Evolutionary conservation across 2,329 filamentous ascomycete species (phyloP).

Genomic region (Shiraia sp.): DNA sequence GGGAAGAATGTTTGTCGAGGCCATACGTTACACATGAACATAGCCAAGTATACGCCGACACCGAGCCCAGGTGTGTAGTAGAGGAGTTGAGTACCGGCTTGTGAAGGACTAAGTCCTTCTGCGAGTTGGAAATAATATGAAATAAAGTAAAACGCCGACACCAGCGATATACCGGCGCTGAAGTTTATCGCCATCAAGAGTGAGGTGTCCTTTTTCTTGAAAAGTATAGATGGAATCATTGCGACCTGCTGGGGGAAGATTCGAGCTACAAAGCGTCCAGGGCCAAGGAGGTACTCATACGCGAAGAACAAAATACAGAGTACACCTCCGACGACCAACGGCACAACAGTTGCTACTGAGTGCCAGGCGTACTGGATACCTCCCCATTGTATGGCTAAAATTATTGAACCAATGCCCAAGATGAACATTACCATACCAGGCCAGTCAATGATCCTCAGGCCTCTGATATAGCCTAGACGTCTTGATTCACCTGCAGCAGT

Average conservation of each 20-base stretch:
- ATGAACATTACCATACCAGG: constrained; percentile 40
- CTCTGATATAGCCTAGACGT: constrained; percentile 39
- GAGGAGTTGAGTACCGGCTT: constrained; percentile 55
- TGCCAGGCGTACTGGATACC: constrained; percentile 62
- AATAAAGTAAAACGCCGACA: constrained; percentile 68
- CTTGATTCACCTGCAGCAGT: constrained; percentile 33
- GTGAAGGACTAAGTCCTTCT: constrained; percentile 54
- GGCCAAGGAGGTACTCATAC: constrained; percentile 59
- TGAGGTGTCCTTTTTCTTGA: constrained; percentile 61
- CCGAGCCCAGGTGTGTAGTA: constrained; percentile 68
- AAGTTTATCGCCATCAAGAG: constrained; percentile 68
- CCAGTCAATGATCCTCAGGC: constrained; percentile 52
- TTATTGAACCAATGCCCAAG: constrained; percentile 37
- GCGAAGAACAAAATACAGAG: constrained; percentile 55
- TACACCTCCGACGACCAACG: constrained; percentile 56
- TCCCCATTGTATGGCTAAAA: constrained; percentile 56
- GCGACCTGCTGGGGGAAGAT: constrained; percentile 60
- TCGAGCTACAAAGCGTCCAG: constrained; percentile 52
- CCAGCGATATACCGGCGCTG: constrained; percentile 59
- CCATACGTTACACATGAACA: constrained; percentile 63
- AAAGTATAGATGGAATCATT: constrained; percentile 67
- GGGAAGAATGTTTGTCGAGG: constrained; percentile 65
- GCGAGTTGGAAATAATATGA: constrained; percentile 70
- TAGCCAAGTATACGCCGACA: constrained; percentile 61
- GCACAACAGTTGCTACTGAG: constrained; percentile 58